Base-by-base conservation (phyloP, 2,329 filamentous ascomycete genomes). In the Hymenoscyphus fructigenus region DNA sequence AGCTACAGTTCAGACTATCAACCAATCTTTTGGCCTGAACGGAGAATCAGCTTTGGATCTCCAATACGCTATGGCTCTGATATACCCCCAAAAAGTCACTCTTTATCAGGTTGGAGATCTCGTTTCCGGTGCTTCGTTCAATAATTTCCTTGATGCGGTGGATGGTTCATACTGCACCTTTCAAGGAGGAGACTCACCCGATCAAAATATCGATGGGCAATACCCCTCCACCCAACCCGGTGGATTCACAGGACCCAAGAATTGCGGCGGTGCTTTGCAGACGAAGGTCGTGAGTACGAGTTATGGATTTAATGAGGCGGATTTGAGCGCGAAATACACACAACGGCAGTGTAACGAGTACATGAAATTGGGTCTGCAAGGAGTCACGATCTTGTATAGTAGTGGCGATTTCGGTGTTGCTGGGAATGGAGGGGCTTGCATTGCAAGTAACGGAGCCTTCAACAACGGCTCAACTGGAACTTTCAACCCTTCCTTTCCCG, bases 201-300 rank as follows among this genome's bases (percentile, higher is more conserved):
- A 79, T 56, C 75, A 75, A 1, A 72, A 68, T 28, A 68, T 77
- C 28, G 79, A 80, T 67, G 78, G 74, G 4, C 66, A 73, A 61
- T 79, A 77, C 65, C 77, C 76, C 3, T 75, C 77, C 63, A 65
- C 38, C 20, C 55, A 53, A 5, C 66, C 63, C 23, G 73, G 63
- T 68, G 75, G 65, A 68, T 82, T 79, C 67, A 73, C 78, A 57
- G 77, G 78, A 4, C 66, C 76, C n/a, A 73, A 79, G 64, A 75
- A 78, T 62, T 85, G 83, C 71, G 82, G 83, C 47, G 75, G 71
- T 3, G 79, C 76, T 60, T 68, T 75, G 4, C 71, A 81, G 5
- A 80, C 84, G 3, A 84, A 85, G 64, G 84, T 86, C 65, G 82
- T 86, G 62, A 82, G 79, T 28, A 83, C 83, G 20, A 83, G 80